Conservation (phyloP, 2,329 filamentous ascomycete genomes). For the Arachnopeziza araneosa region DNA sequence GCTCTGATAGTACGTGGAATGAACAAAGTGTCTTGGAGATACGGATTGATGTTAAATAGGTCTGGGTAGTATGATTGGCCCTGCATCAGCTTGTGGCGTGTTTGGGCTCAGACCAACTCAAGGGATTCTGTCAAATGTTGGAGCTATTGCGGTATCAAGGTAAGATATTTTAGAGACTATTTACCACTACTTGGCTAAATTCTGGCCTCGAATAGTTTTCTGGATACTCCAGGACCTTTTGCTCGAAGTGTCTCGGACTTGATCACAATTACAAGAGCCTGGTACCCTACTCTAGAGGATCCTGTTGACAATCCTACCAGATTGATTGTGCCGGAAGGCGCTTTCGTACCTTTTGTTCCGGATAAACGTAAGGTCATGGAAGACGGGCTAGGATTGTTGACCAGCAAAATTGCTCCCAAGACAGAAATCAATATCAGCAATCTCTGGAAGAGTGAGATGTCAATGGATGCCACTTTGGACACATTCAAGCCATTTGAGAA, state of each 20-base stretch:
- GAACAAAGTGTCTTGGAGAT: background rate
- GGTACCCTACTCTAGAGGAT: background rate
- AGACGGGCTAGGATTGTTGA: background rate
- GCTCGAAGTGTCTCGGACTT: conserved; percentile 12
- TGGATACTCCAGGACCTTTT: conserved; percentile 20
- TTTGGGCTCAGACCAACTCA: conserved; percentile 16
- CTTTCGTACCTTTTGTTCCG: background rate
- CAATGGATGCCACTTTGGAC: background rate
- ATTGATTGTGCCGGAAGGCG: background rate
- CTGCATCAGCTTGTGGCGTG: conserved; percentile 14
- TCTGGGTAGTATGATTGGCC: conserved; percentile 30
- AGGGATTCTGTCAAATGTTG: conserved; percentile 6
- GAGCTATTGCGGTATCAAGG: conserved; percentile 12
- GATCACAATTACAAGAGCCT: background rate
- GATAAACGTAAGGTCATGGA: background rate
- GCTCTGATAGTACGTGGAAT: conserved; percentile 35
- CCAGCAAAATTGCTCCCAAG: background rate
- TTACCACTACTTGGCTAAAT: no score
- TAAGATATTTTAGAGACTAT: background rate
- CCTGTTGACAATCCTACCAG: background rate
- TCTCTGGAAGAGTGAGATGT: background rate
- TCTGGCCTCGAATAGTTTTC: conserved; percentile 3
- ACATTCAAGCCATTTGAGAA: background rate
- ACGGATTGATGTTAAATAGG: background rate
- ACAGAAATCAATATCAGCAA: background rate